Percentiles rank a stretch among this genome's conserved stretches.
Conservation (phyloP, 192 early-diverging fungal genomes). For the Helicostylum pulchrum region DNA sequence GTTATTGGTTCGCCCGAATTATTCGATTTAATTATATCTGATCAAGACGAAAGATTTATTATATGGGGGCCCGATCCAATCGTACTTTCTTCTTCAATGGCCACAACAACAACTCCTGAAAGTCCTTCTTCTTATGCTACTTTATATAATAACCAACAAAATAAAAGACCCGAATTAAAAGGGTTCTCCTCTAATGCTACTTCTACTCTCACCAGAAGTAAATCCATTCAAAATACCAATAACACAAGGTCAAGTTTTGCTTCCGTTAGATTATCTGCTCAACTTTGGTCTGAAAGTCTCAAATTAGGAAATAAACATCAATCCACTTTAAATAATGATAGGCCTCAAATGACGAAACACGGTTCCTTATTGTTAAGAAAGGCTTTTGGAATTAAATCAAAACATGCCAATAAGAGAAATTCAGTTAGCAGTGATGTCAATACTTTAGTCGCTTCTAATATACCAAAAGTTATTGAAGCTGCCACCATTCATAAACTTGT, state of each 20-base stretch:
- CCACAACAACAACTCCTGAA: conserved; percentile 1
- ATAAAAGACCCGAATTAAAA: conserved; percentile 11
- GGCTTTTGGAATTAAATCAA: conserved; percentile 11
- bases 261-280: conserved; percentile 10
- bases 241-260: not conserved
- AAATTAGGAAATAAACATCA: not conserved
- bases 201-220: conserved; percentile 2
- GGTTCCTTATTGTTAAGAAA: conserved; percentile 3
- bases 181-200: conserved; percentile 15
- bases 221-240: not conserved
- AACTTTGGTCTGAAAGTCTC: conserved; percentile 1
- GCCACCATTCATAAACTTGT: conserved; percentile 55
- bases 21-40: conserved; percentile 35
- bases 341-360: not conserved
- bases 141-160: not conserved
- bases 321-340: not conserved
- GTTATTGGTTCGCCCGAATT: conserved; percentile 26
- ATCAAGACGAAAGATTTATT: conserved; percentile 35
- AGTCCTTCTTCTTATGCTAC: conserved; percentile 2
- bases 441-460: not conserved
- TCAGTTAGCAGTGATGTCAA: not conserved
- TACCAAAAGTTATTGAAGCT: conserved; percentile 36
- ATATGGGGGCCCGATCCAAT: conserved; percentile 34
- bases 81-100: conserved; percentile 12
- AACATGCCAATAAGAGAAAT: not conserved